Base-by-base conservation (phyloP, 768 basidiomycete species). In the Trichaptum fuscoviolaceum region DNA sequence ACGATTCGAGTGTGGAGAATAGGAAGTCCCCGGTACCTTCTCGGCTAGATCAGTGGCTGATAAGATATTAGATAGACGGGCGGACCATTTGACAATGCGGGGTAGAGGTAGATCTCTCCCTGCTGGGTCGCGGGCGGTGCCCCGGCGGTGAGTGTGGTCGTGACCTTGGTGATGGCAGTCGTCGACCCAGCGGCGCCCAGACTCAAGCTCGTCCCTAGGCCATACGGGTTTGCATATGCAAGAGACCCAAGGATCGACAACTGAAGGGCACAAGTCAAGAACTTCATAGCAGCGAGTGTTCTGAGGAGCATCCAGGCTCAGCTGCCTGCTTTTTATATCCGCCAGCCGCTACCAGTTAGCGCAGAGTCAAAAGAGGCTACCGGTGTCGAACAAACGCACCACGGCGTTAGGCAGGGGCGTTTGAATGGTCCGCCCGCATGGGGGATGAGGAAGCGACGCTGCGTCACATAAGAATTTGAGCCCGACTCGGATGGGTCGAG, bases 21-120 rank as follows among this genome's bases (percentile, higher is more conserved):
- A 61, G 30, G 59, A 61, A 34, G 18, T 61, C 59, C 59, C 59
- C 59, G 30, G 59, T 61, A 17, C 59, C 59, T 61, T 25, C 24
- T 61, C 30, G 59, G 30, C 15, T 25, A 25, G 24, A 34, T 61
- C 59, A 34, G 59, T 61, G 15, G 15, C 42, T 52, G 42, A 61
- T 61, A 34, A 61, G 59, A 61, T 61, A n/a, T n/a, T n/a, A 61
- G 25, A 61, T 17, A 8, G 30, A 30, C 30, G 30, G 30, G 8
- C 59, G 25, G 3, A 61, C 59, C 59, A 61, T 61, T 61, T 25
- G 59, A 25, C 3, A 61, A 17, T 25, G 25, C 59, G 59, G 59
- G 59, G 25, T 34, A 61, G 15, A 61, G 30, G 30, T 18, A 24
- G 23, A 61, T 61, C 59, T 61, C 17, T 17, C 59, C 59, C 24